phyloP scores from a whole-genome alignment of 2,329 filamentous ascomycete genomes.

The Lanzia echinophila region DNA sequence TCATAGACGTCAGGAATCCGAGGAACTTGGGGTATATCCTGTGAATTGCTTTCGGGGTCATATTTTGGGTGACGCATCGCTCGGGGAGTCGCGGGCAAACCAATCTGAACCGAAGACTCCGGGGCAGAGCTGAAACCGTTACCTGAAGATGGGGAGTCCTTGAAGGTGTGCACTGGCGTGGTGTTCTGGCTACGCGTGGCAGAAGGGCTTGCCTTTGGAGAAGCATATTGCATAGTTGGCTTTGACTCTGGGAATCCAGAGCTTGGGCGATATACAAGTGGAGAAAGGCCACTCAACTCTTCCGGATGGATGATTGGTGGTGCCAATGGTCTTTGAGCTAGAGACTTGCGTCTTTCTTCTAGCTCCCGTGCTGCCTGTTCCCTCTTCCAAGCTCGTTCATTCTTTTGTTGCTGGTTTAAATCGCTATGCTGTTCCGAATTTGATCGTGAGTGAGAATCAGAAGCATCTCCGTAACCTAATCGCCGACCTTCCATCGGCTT shows the following conservation, averaged over 20 bases:
- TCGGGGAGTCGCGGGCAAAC: conserved; percentile 83
- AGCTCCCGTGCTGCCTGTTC: conserved; percentile 77
- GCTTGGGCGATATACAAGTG: conserved; percentile 21
- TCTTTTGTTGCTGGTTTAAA: conserved; percentile 44
- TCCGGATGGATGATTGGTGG: conserved; percentile 73
- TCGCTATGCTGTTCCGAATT: conserved; percentile 46
- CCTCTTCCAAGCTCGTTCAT: conserved; percentile 60
- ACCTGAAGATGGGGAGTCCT: conserved; percentile 20
- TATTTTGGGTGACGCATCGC: conserved; percentile 80
- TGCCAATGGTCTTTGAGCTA: conserved; percentile 72
- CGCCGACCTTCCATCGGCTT: conserved; percentile 15
- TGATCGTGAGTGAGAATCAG: conserved; percentile 30
- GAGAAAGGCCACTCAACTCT: conserved; percentile 37
- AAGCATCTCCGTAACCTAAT: conserved; percentile 19
- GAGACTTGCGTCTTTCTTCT: conserved; percentile 78
- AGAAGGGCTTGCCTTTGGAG: conserved; percentile 33
- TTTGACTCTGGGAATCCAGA: conserved; percentile 21
- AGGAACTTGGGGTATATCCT: conserved; percentile 50
- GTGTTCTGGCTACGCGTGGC: conserved; percentile 58
- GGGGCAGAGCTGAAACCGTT: conserved; percentile 40
- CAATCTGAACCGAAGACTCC: conserved; percentile 50
- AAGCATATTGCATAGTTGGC: conserved; percentile 13
- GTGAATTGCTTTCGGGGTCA: conserved; percentile 47
- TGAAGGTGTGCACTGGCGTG: conserved; percentile 31
- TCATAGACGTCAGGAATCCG: conserved; percentile 43